Percentiles rank a stretch among this genome's conserved stretches.
These are phyloP conservation scores for Aspergillus oerlinghausenensis DNA, from an alignment of 2,329 filamentous ascomycete species.

Conservation along the genomic window DNA sequence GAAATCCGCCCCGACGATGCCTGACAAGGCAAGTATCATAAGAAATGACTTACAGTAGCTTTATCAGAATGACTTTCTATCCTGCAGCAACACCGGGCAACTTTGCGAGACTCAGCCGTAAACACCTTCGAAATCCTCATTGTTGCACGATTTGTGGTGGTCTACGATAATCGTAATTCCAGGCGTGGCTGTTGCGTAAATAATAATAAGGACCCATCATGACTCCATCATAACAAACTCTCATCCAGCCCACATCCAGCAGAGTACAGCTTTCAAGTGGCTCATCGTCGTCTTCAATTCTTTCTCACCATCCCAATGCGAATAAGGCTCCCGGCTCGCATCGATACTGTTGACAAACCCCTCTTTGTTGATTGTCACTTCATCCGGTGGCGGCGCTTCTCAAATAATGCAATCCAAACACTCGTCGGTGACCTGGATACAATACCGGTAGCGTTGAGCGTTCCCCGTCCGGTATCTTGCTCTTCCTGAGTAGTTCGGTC, in stretches of 20 bases:
- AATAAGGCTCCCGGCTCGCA: background rate
- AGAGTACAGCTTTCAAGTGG: conserved; percentile 11
- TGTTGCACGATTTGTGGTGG: background rate
- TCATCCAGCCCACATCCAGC: conserved; percentile 17
- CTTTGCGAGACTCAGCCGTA: too few relatives aligned
- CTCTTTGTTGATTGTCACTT: background rate
- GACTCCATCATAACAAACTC: conserved; percentile 3
- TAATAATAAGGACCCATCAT: conserved; percentile 2
- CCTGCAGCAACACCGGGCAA: too few relatives aligned
- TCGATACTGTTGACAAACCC: background rate
- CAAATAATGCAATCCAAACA: background rate
- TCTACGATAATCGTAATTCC: conserved; percentile 6
- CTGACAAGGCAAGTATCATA: too few relatives aligned
- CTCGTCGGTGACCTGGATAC: conserved; percentile 5
- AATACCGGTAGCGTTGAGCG: conserved; percentile 1
- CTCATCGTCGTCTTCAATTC: background rate
- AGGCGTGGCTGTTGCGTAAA: conserved; percentile 4
- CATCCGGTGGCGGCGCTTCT: background rate
- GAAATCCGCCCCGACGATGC: too few relatives aligned
- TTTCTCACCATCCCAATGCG: background rate
- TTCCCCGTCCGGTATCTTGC: background rate
- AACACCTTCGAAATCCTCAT: background rate
- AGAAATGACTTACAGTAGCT: too few relatives aligned
- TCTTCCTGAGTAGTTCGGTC: background rate
- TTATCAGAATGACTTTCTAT: too few relatives aligned